phyloP scores from a whole-genome alignment of 148 eudicot species.

The Polygonum maritimum region DNA sequence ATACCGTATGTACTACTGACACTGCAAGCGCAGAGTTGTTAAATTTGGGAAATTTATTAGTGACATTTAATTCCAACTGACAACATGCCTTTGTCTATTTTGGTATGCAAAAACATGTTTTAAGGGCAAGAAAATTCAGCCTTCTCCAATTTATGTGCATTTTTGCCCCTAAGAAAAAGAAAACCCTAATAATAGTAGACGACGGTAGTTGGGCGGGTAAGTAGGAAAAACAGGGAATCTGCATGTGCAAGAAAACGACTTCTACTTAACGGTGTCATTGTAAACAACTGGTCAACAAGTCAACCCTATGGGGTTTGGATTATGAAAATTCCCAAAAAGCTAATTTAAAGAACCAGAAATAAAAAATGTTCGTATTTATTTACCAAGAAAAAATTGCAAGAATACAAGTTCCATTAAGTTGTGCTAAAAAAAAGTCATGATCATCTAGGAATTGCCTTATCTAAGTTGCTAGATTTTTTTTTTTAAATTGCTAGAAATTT shows the following conservation, averaged over 20 bases:
- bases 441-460: too few species aligned
- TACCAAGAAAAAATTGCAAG: too few species aligned
- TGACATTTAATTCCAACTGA: neutral
- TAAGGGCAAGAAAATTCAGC: neutral
- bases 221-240: neutral
- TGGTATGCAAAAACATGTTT: neutral
- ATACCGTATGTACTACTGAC: neutral
- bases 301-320: neutral
- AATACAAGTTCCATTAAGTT: too few species aligned
- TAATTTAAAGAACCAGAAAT: too few species aligned
- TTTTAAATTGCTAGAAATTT: too few species aligned
- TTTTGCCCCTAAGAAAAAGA: neutral
- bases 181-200: neutral
- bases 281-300: neutral
- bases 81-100: neutral
- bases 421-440: too few species aligned
- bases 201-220: constrained; percentile 3
- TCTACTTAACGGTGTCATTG: constrained; percentile 1
- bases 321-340: too few species aligned
- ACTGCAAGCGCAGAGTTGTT: neutral
- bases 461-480: too few species aligned
- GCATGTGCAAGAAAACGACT: constrained; percentile 3
- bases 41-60: neutral
- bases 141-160: neutral
- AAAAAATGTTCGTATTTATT: too few species aligned